phyloP scores from a whole-genome alignment of 306 rosid genomes.

The Crotalaria pallida region DNA sequence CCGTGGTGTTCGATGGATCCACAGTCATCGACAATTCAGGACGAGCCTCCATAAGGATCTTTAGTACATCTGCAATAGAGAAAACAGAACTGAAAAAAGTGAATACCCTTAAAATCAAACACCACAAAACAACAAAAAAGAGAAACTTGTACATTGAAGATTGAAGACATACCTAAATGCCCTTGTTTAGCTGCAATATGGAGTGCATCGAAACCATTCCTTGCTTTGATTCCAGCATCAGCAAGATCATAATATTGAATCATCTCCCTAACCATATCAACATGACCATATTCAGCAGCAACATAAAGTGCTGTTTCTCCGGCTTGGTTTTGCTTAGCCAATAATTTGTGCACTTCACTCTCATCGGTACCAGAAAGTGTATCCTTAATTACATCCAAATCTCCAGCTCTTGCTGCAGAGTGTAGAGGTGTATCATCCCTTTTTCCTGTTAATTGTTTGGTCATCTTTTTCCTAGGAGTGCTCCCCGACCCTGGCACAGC shows the following conservation, averaged over 20 bases:
- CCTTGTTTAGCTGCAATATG: conserved; percentile 99
- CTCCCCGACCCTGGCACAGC: conserved; percentile 31
- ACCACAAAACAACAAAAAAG: conserved; percentile 7
- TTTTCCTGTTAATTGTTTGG: conserved; percentile 88
- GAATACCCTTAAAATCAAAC: neutral
- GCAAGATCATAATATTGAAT: conserved; percentile 66
- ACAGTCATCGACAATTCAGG: conserved; percentile 87
- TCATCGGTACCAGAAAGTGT: conserved; percentile 41
- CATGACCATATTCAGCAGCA: conserved; percentile 83
- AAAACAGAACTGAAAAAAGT: neutral
- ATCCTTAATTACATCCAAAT: conserved; percentile 37
- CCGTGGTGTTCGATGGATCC: conserved; percentile 89
- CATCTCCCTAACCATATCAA: conserved; percentile 83
- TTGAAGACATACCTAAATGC: conserved; percentile 50
- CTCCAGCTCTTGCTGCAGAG: conserved; percentile 76
- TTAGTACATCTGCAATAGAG: conserved; percentile 57
- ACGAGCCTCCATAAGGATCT: conserved; percentile 68
- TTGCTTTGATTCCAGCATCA: conserved; percentile 76
- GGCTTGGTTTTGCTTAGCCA: conserved; percentile 76
- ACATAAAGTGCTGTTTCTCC: conserved; percentile 90
- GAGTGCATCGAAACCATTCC: conserved; percentile 93
- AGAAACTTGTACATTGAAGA: neutral
- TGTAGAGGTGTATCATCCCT: conserved; percentile 78
- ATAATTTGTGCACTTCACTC: conserved; percentile 37
- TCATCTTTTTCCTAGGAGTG: conserved; percentile 67